Evolutionary conservation across 495 filamentous ascomycete species (phyloP), one percentile per base, ranked within the genome.

Genomic region (Aspergillus asperescens): DNA sequence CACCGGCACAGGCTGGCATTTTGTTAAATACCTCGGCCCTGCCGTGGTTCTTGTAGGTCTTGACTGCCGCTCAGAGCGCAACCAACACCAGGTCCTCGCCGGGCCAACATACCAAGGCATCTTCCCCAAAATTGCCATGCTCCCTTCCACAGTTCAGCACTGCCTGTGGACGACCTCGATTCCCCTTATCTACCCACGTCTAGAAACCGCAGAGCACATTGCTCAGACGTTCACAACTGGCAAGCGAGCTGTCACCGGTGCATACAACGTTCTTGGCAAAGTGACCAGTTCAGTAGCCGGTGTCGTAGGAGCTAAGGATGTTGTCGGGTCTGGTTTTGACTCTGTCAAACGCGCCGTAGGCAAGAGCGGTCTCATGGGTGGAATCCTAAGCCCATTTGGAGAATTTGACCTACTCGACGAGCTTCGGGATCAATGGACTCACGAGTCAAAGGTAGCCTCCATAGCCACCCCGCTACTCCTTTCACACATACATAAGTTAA

Each of bases 1-100:
- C 48, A 98, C 93, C 0, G 94, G 93, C 7, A 85, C 89, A 1
- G 93, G 93, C 13, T 98, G 93, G 93, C 93, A 98, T 65, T 97
- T 96, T 63, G 79, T 98, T 71, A 98, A 98, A 65, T 96, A 85
- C 61, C 82, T 98, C 12, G 93, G 93, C 0, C 94, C 93, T 1
- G 86, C 88, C 7, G 87, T 98, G 1, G 89, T 90, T 0, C 86
- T 92, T 3, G 84, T 95, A 29, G 93, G 93, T 1, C 83, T 88
- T 0, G 93, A 98, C 66, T 89, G 87, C 56, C 86, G 93, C 35
- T 93, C 89, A 1, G 93, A 98, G 67, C 77, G 93, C 13, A 96
- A 88, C 52, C 89, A 86, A 24, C 82, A 85, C 52, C 90, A 95
- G 57, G 92, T 98, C 39, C 84, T 98, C 77, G 93, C 92, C 3